These are phyloP conservation scores for Salix dunnii DNA, from an alignment of 345 rosid genomes.

Conservation along the genomic window DNA sequence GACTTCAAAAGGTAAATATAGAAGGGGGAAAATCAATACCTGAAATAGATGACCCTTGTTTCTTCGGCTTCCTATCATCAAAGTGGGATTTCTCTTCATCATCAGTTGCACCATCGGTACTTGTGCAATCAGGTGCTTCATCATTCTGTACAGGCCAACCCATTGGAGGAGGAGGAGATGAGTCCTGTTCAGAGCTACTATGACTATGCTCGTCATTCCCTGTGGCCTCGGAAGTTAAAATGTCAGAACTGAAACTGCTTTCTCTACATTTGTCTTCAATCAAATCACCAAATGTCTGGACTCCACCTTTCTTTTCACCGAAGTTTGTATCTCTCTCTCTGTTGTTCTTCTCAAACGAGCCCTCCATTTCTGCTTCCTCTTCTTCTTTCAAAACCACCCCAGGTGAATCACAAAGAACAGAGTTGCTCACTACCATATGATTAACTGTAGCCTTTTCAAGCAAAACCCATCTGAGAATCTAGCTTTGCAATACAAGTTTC, in stretches of 20 bases:
- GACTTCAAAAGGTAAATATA: constrained; percentile 2
- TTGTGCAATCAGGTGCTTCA: constrained; percentile 45
- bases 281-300: constrained; percentile 47
- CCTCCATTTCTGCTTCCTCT: constrained; percentile 37
- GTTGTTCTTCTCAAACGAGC: constrained; percentile 31
- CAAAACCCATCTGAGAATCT: constrained; percentile 33
- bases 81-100: constrained; percentile 32
- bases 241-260: constrained; percentile 77
- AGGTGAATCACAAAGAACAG: constrained; percentile 42
- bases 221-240: constrained; percentile 56
- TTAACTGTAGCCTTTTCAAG: constrained; percentile 28
- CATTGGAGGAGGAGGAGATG: constrained; percentile 52
- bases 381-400: constrained; percentile 28
- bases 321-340: constrained; percentile 27
- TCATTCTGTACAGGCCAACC: constrained; percentile 43
- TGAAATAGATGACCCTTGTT: constrained; percentile 49
- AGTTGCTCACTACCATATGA: constrained; percentile 48
- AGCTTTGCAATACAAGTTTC: constrained; percentile 31
- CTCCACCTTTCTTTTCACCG: constrained; percentile 26
- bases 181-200: constrained; percentile 55
- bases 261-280: constrained; percentile 51
- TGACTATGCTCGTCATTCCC: constrained; percentile 59
- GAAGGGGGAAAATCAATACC: constrained; percentile 36
- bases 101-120: constrained; percentile 26
- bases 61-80: constrained; percentile 36